Conservation (phyloP, 768 basidiomycete genomes). For the Kwoniella bestiolae region DNA sequence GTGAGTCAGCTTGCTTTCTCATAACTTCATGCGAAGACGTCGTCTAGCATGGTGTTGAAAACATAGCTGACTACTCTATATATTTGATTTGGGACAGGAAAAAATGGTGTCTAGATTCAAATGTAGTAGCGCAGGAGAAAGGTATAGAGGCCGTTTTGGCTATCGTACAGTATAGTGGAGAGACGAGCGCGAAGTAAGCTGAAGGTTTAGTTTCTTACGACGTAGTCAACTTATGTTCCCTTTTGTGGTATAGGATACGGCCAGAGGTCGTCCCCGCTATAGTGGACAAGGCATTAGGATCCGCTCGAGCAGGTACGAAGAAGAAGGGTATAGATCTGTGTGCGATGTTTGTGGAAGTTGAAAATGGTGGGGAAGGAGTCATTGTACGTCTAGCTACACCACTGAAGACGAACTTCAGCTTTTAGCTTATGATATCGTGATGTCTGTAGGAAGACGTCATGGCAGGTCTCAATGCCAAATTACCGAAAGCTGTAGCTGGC, state of each 20-base stretch:
- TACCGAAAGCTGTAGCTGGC: conserved; percentile 89
- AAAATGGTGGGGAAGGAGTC: conserved; percentile 82
- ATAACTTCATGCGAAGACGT: too few relatives aligned
- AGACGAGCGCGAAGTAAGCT: conserved; percentile 69
- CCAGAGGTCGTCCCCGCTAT: conserved; percentile 82
- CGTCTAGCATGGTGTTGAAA: too few relatives aligned
- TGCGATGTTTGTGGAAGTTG: conserved; percentile 89
- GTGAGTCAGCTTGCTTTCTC: conserved; percentile 27
- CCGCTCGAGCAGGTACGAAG: conserved; percentile 86
- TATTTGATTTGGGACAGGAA: conserved; percentile 58
- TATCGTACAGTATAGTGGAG: conserved; percentile 88
- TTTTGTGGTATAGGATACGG: conserved; percentile 63
- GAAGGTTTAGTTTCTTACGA: conserved; percentile 1
- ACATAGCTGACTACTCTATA: neutral
- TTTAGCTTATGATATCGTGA: neutral
- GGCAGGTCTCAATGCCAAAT: conserved; percentile 85
- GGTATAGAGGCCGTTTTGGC: conserved; percentile 85
- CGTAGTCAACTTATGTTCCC: neutral
- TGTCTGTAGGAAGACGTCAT: conserved; percentile 70
- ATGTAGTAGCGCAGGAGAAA: conserved; percentile 98
- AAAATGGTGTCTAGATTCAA: conserved; percentile 85
- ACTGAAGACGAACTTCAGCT: neutral
- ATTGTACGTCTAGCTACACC: conserved; percentile 68
- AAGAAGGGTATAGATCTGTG: conserved; percentile 81
- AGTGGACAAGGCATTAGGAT: conserved; percentile 95